Evolutionary conservation across 176 grass and related monocot genomes (phyloP).

Genomic region (Musa acuminata): DNA sequence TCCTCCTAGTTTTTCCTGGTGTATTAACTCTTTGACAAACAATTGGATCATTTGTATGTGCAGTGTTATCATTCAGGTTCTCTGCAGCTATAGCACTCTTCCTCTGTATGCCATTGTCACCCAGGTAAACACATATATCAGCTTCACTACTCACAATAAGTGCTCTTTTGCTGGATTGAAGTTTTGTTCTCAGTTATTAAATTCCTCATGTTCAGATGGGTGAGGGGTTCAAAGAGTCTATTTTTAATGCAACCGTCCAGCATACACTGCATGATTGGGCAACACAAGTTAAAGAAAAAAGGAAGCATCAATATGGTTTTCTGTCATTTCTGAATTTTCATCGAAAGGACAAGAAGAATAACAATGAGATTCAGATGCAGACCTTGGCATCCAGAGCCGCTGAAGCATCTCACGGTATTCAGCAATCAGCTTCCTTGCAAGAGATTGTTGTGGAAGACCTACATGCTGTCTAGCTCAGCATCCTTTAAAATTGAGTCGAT

Average conservation of each 20-base stretch:
- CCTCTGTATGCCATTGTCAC: conserved; percentile 28
- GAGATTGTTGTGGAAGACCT: background rate
- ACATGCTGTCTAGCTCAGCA: too few species aligned
- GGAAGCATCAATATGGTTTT: background rate
- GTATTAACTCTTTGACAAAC: background rate
- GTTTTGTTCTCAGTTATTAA: background rate
- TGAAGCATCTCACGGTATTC: background rate
- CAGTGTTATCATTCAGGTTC: conserved; percentile 23
- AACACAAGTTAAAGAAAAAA: too few species aligned
- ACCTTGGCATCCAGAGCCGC: background rate
- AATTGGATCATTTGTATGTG: background rate
- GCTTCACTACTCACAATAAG: background rate
- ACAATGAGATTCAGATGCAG: conserved; percentile 7
- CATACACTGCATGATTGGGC: background rate
- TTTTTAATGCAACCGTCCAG: background rate
- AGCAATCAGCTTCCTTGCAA: conserved; percentile 3
- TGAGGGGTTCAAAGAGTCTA: background rate
- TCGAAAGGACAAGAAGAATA: background rate
- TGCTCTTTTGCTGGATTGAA: background rate
- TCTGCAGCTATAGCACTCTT: conserved; percentile 30
- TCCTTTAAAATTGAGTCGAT: too few species aligned
- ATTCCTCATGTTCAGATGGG: conserved; percentile 13
- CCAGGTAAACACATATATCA: background rate
- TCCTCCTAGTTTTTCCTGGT: background rate
- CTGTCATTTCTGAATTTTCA: background rate